Conservation (phyloP, 805 yeast species). For the Schizosaccharomyces octosporus region DNA sequence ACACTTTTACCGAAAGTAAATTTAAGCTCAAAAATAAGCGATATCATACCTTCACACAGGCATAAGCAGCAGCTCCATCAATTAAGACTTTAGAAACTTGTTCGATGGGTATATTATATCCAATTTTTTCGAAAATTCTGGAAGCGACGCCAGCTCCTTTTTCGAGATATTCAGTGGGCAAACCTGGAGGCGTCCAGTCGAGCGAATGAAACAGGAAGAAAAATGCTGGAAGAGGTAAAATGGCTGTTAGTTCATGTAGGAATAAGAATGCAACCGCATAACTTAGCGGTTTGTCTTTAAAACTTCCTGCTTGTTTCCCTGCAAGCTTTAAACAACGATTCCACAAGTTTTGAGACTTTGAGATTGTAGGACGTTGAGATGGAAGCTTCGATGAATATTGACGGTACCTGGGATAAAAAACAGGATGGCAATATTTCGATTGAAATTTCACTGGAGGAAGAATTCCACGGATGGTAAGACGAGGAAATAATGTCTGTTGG, state of each 20-base stretch:
- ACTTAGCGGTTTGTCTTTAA: background rate
- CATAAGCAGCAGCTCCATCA: background rate
- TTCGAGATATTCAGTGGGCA: background rate
- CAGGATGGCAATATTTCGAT: too few relatives aligned
- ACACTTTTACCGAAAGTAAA: background rate
- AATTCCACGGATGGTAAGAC: too few relatives aligned
- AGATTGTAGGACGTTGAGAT: background rate
- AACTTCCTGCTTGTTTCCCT: background rate
- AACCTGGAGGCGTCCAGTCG: background rate
- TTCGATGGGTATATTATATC: background rate
- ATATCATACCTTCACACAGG: background rate
- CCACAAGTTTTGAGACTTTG: background rate
- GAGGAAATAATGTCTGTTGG: too few relatives aligned
- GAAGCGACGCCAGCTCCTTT: background rate
- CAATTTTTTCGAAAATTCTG: background rate
- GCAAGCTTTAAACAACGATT: background rate
- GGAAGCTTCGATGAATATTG: background rate
- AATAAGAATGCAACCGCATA: background rate
- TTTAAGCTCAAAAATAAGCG: background rate
- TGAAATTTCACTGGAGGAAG: too few relatives aligned
- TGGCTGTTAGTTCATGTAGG: background rate
- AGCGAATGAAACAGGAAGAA: background rate
- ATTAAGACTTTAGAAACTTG: background rate
- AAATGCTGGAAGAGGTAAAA: background rate
- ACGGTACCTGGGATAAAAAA: too few relatives aligned